A percentile compares a stretch with the other conserved stretches of the same genome.
These are phyloP conservation scores for Lactifluus volemus DNA, from an alignment of 768 basidiomycete genomes.

Conservation along the genomic window DNA sequence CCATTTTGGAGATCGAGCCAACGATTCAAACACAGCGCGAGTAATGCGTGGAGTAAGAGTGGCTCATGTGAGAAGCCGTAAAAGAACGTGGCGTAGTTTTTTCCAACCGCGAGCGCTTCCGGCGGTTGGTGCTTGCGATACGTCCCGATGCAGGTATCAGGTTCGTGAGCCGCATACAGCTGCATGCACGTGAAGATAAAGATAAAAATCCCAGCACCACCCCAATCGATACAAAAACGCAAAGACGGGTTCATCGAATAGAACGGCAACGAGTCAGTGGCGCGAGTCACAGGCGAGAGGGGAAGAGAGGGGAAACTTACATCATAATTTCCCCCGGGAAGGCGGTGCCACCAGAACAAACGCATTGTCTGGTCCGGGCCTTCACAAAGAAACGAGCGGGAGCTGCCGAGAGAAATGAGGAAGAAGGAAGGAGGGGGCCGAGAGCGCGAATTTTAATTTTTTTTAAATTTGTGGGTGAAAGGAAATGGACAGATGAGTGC, in stretches of 20 bases:
- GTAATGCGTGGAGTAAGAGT: constrained; percentile 53
- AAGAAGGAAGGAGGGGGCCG: background rate
- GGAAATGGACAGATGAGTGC: background rate
- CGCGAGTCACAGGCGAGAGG: background rate
- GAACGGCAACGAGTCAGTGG: too few species aligned
- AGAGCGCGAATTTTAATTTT: background rate
- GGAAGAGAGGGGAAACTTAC: background rate
- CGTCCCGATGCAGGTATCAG: constrained; percentile 38
- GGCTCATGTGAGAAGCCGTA: constrained; percentile 54
- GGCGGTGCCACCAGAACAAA: constrained; percentile 9
- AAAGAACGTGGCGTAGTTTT: constrained; percentile 51
- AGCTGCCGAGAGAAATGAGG: background rate
- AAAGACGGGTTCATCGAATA: too few species aligned
- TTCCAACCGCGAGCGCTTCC: constrained; percentile 52
- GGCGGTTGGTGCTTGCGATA: constrained; percentile 40
- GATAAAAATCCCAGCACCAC: background rate
- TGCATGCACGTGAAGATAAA: background rate
- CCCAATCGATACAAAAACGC: background rate
- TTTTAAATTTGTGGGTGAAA: background rate
- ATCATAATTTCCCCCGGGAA: background rate
- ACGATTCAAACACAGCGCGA: constrained; percentile 63
- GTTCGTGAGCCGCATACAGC: constrained; percentile 3
- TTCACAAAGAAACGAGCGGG: constrained; percentile 4
- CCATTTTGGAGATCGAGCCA: constrained; percentile 56
- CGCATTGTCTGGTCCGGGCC: constrained; percentile 5